Evolutionary conservation across 1,284 basidiomycete species (phyloP).

Genomic region (Gymnopus androsaceus): DNA sequence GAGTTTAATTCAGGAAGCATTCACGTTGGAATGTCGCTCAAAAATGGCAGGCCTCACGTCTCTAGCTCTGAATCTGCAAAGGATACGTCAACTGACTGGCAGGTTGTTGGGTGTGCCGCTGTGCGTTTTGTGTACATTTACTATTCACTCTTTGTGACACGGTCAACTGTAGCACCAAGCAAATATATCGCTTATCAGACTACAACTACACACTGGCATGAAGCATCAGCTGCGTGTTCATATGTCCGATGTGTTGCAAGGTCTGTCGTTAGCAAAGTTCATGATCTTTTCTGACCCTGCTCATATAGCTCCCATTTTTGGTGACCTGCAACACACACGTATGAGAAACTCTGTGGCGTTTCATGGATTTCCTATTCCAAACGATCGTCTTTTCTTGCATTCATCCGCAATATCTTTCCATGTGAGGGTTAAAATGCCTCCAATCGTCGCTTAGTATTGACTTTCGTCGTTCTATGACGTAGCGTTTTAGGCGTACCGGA

Average conservation of each 20-base stretch:
- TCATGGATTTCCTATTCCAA: conserved; percentile 36
- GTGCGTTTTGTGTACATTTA: conserved; percentile 38
- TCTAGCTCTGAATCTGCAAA: conserved; percentile 34
- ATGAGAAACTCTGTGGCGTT: conserved; percentile 29
- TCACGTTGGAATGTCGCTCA: conserved; percentile 40
- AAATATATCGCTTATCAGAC: conserved; percentile 58
- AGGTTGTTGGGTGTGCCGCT: conserved; percentile 58
- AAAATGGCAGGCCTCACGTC: conserved; percentile 48
- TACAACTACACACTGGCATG: conserved; percentile 60
- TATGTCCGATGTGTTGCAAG: conserved; percentile 50
- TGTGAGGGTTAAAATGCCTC: conserved; percentile 40
- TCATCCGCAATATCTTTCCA: conserved; percentile 56
- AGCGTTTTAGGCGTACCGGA: conserved; percentile 52
- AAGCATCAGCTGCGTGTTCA: conserved; percentile 78
- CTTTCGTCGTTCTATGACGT: conserved; percentile 3
- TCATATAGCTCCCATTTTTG: conserved; percentile 62
- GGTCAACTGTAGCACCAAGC: conserved; percentile 39
- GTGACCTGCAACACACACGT: conserved; percentile 52
- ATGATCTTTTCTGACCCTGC: conserved; percentile 10
- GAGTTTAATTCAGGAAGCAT: conserved; percentile 43
- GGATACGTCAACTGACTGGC: conserved; percentile 58
- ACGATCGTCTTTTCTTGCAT: conserved; percentile 60
- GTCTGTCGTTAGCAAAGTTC: conserved; percentile 29
- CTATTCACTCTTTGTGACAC: background rate
- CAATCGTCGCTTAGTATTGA: background rate